Base-by-base conservation (phyloP, 1,139 yeast genomes). In the Yamadazyma spencermartinsiae region DNA sequence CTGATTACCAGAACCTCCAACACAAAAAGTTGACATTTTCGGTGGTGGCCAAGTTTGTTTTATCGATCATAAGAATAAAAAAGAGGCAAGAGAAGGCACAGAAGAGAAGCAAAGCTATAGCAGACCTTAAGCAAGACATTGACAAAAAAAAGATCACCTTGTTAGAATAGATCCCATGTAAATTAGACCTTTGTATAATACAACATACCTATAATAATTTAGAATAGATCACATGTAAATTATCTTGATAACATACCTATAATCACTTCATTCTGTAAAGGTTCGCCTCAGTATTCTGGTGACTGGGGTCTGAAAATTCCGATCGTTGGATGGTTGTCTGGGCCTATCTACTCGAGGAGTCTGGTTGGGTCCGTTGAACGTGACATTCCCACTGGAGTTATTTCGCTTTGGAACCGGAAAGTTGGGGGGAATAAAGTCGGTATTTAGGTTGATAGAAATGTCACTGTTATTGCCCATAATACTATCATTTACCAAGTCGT, bases 51-150 rank as follows among this genome's bases (percentile, higher is more conserved):
- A 64, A 68, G 41, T 67, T 74, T 44, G 86, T 82, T 4, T 58
- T 82, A 44, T 84, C 86, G 1, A 63, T 69, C 26, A 74, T 82
- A 6, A 61, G 81, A 39, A 64, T 83, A 18, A 70, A 63, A 47
- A 71, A 64, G 32, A 56, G 80, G 40, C 47, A 50, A 5, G 57
- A 61, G 36, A 59, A 52, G 41, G 54, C 64, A 3, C 55, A 55
- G 30, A 50, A 43, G 34, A 54, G 73, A 27, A 56, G 50, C 29
- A 20, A 39, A 17, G 58, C 52, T 40, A 46, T 66, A 31, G 39
- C 45, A 19, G 64, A 60, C 35, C 50, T 67, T 37, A 58, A 58
- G 35, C 41, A 31, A 3, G 31, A 32, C 34, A 32, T 32, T n/a
- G 28, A 32, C n/a, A 31, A 31, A 24, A 31, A 29, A 24, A 29